Conservation (phyloP, 176 grass and related monocot genomes). For the Zea luxurians region DNA sequence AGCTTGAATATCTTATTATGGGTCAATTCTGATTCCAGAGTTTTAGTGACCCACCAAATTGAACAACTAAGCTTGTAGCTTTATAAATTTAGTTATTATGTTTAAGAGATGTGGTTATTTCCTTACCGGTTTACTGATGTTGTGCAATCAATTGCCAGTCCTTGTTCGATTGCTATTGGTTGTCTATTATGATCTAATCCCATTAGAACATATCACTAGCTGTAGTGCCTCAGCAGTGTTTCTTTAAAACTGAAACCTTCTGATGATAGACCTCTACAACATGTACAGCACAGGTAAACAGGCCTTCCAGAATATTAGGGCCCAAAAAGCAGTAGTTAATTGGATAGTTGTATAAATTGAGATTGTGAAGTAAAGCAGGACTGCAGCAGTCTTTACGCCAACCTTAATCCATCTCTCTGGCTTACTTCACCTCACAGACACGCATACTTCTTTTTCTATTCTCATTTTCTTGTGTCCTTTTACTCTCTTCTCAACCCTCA, state of each 20-base stretch:
- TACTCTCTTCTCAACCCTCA: not conserved
- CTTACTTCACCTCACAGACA: not conserved
- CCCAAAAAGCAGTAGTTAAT: not conserved
- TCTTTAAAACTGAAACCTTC: not conserved
- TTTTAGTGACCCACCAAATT: not conserved
- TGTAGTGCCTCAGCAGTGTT: not conserved
- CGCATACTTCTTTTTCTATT: not conserved
- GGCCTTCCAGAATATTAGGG: not conserved
- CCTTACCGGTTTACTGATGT: not conserved
- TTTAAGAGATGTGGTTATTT: slow-evolving; percentile 5
- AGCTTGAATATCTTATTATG: not conserved
- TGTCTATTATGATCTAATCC: not conserved
- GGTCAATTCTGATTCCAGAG: not conserved
- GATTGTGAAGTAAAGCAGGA: not conserved
- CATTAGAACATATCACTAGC: not conserved
- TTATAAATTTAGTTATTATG: not conserved
- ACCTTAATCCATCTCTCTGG: not conserved
- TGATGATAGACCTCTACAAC: not conserved
- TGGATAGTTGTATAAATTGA: not conserved
- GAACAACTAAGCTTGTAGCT: not conserved
- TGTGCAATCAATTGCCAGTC: not conserved
- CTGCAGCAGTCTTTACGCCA: not conserved
- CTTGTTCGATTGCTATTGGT: not conserved
- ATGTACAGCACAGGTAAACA: not conserved
- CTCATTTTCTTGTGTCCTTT: not conserved